Base-by-base conservation (phyloP, 1,284 basidiomycete species). In the Tremellales sp. region DNA sequence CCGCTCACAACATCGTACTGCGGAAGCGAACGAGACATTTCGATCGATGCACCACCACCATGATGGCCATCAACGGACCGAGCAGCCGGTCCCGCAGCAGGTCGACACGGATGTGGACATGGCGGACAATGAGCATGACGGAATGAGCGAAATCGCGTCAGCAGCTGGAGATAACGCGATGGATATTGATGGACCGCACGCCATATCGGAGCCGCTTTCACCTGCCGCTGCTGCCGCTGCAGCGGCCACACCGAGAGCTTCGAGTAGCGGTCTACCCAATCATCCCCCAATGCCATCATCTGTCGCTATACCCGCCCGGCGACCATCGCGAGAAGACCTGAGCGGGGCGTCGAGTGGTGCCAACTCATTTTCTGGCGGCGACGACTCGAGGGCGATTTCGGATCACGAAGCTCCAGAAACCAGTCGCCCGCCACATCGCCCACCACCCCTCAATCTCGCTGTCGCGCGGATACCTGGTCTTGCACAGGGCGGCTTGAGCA, bases 31-130 rank as follows among this genome's bases (percentile, higher is more conserved):
- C 29, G 29, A 10, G 8, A 8, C n/a, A 8, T 8, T 10, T 33
- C 29, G 29, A n/a, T n/a, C 8, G 29, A 33, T 33, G 29, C 29
- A 45, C n/a, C n/a, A n/a, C n/a, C n/a, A n/a, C n/a, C n/a, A n/a
- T n/a, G n/a, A n/a, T n/a, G n/a, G n/a, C n/a, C n/a, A n/a, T n/a
- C n/a, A n/a, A n/a, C n/a, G n/a, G n/a, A n/a, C n/a, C n/a, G n/a
- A n/a, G n/a, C n/a, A n/a, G n/a, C n/a, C n/a, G n/a, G n/a, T n/a
- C n/a, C n/a, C n/a, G n/a, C n/a, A n/a, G n/a, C n/a, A n/a, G n/a
- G n/a, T n/a, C n/a, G n/a, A n/a, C n/a, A n/a, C n/a, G n/a, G 70
- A 72, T 43, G 67, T 72, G 15, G 70, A 70, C 36, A 70, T 70
- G 68, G 70, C 68, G n/a, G 69, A 71, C 51, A 65, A 50, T n/a